Conservation (phyloP, 1,284 basidiomycete genomes). For the Ustilago sp. region DNA sequence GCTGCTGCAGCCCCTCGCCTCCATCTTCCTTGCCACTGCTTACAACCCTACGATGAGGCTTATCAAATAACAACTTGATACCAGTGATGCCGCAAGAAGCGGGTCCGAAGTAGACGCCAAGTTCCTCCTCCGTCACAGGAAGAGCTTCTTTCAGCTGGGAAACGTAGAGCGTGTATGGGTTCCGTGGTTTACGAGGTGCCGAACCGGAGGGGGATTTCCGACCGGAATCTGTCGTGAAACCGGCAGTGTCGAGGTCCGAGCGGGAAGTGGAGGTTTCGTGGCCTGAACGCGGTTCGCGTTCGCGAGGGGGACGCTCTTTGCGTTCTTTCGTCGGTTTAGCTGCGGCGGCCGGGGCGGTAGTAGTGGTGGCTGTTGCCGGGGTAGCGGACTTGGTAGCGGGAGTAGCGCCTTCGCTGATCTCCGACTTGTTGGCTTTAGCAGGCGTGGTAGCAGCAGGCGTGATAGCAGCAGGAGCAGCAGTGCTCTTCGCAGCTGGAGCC, state of each 20-base stretch:
- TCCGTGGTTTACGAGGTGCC: constrained; percentile 26
- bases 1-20: constrained; percentile 9
- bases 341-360: constrained; percentile 13
- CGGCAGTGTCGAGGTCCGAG: constrained; percentile 43
- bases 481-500: constrained; percentile 5
- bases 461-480: background rate
- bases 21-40: constrained; percentile 40
- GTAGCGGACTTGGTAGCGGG: background rate
- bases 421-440: constrained; percentile 10
- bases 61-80: constrained; percentile 56
- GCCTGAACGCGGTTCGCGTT: constrained; percentile 30
- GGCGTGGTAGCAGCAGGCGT: background rate
- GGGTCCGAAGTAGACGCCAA: constrained; percentile 59
- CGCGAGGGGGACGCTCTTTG: constrained; percentile 32
- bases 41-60: constrained; percentile 34
- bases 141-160: constrained; percentile 58
- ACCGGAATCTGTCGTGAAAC: constrained; percentile 20
- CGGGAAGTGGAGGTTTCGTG: constrained; percentile 49
- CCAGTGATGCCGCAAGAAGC: constrained; percentile 48
- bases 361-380: background rate
- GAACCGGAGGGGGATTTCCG: constrained; percentile 34
- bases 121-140: constrained; percentile 56
- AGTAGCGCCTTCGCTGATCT: constrained; percentile 17
- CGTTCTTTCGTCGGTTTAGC: constrained; percentile 35
- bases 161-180: constrained; percentile 54